These are phyloP conservation scores for Cladosporium sp. DNA, from an alignment of 2,329 filamentous ascomycete genomes.

Conservation along the genomic window DNA sequence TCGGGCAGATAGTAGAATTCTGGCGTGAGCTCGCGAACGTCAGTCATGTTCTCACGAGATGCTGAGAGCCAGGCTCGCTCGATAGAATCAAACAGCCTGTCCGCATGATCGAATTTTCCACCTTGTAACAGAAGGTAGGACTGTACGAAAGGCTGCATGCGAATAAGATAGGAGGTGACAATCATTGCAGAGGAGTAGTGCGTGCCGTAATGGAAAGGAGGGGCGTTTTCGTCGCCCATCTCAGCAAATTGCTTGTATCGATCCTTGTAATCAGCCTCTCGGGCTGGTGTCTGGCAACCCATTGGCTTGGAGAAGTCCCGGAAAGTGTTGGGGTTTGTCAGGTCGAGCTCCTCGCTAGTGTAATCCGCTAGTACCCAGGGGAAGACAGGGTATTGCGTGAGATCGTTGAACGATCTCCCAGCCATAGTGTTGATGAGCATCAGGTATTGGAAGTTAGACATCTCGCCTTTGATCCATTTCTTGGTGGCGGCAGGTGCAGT, in stretches of 20 bases:
- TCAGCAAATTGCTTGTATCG: constrained; percentile 85
- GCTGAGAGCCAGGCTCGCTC: constrained; percentile 87
- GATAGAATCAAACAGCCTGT: constrained; percentile 91
- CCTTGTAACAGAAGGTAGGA: constrained; percentile 92
- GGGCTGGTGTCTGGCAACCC: constrained; percentile 76
- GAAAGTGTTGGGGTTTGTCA: constrained; percentile 79
- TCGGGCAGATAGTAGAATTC: constrained; percentile 98
- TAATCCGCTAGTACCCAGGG: constrained; percentile 97
- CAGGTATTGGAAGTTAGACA: constrained; percentile 97
- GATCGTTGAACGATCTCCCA: constrained; percentile 92
- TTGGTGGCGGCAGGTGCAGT: constrained; percentile 80
- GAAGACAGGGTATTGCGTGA: constrained; percentile 97
- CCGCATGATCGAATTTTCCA: constrained; percentile 93
- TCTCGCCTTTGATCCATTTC: constrained; percentile 88
- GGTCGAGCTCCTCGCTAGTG: constrained; percentile 84
- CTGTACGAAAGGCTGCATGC: constrained; percentile 91
- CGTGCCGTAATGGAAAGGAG: constrained; percentile 94
- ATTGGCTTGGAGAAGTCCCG: constrained; percentile 92
- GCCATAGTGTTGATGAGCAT: constrained; percentile 99
- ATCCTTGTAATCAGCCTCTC: constrained; percentile 76
- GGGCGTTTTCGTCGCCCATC: constrained; percentile 70
- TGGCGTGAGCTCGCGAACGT: constrained; percentile 89
- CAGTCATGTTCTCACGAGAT: constrained; percentile 83
- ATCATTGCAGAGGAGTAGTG: constrained; percentile 99
- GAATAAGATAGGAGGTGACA: constrained; percentile 91